Conservation (phyloP, 352 stramenopile genomes). For the Aphanomyces euteiches region DNA sequence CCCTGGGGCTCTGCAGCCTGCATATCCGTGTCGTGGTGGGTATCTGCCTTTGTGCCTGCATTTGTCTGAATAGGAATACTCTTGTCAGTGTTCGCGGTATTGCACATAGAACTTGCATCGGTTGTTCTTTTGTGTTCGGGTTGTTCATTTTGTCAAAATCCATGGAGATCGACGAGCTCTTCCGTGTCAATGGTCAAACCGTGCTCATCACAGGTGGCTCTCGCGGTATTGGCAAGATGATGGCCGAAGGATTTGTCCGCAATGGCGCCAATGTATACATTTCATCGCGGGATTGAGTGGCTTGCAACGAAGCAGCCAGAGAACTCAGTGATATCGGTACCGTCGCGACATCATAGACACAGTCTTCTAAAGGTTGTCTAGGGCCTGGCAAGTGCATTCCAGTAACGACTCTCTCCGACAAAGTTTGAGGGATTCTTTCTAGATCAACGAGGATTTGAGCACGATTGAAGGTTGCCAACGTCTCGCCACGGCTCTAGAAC, state of each 20-base stretch:
- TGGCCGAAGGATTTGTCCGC: constrained; percentile 89
- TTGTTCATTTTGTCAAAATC: not conserved
- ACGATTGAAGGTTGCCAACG: constrained; percentile 71
- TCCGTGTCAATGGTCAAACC: constrained; percentile 62
- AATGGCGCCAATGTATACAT: constrained; percentile 93
- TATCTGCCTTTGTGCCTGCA: too few relatives aligned
- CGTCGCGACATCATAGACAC: not conserved
- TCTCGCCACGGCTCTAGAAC: constrained; percentile 73
- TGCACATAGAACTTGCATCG: too few relatives aligned
- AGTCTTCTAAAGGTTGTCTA: not conserved
- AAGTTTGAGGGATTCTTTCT: not conserved
- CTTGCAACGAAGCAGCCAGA: constrained; percentile 62
- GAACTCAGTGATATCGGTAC: constrained; percentile 52
- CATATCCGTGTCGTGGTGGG: too few relatives aligned
- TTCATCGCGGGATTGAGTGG: constrained; percentile 77
- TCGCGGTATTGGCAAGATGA: constrained; percentile 94
- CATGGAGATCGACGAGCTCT: constrained; percentile 51
- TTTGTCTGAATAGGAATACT: too few relatives aligned
- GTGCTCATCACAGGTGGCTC: constrained; percentile 93
- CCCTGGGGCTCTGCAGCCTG: too few relatives aligned
- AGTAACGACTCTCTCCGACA: constrained; percentile 26
- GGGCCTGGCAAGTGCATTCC: constrained; percentile 57
- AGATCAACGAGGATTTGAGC: constrained; percentile 77
- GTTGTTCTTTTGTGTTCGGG: too few relatives aligned
- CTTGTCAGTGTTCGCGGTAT: too few relatives aligned